phyloP scores from a whole-genome alignment of 129 eudicot genomes.

The Tagetes patula region DNA sequence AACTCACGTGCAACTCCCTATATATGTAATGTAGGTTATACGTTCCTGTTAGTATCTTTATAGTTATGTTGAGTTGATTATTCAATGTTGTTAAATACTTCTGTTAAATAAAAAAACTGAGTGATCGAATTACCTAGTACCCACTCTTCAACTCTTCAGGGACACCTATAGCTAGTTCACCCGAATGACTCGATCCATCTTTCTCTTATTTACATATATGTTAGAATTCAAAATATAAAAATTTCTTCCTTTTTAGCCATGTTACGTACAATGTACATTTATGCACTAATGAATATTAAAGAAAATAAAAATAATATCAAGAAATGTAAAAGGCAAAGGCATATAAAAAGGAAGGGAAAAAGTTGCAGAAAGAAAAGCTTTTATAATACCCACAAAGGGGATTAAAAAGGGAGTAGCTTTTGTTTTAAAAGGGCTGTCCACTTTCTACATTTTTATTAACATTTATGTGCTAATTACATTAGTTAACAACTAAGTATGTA shows the following conservation, averaged over 20 bases:
- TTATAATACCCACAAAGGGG: slow-evolving; percentile 61
- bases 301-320: neutral
- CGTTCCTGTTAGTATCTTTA: no score
- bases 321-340: slow-evolving; percentile 37
- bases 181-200: neutral
- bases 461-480: slow-evolving; percentile 6
- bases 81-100: no score
- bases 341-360: slow-evolving; percentile 38
- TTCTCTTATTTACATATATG: slow-evolving; percentile 12
- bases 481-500: neutral
- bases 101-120: no score
- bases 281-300: slow-evolving; percentile 15
- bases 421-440: slow-evolving; percentile 91
- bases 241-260: slow-evolving; percentile 16
- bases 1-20: no score
- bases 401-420: slow-evolving; percentile 57
- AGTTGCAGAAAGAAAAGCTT: slow-evolving; percentile 39
- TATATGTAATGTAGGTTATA: no score
- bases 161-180: no score
- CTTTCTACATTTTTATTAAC: slow-evolving; percentile 53
- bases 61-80: no score
- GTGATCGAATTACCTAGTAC: no score
- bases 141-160: no score
- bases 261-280: slow-evolving; percentile 31
- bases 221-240: neutral